Percentiles rank a stretch among this genome's conserved stretches.
Conservation (phyloP, 164 flowering plant genomes). For the Kalanchoe fedtschenkoi region DNA sequence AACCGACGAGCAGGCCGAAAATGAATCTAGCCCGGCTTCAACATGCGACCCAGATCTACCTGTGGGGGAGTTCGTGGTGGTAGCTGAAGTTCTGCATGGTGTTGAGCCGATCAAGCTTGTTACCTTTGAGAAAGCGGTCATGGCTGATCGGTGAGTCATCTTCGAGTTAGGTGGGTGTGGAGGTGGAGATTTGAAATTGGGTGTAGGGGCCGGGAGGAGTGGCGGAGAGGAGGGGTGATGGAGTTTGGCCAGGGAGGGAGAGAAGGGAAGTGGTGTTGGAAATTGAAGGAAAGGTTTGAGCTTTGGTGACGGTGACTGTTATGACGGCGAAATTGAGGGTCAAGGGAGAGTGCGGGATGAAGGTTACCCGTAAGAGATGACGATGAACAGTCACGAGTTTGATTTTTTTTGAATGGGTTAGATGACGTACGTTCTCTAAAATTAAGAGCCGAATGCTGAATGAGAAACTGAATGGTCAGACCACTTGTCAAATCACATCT, state of each 20-base stretch:
- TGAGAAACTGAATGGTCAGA: too few relatives aligned
- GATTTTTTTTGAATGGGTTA: too few relatives aligned
- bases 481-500: too few relatives aligned
- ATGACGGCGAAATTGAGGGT: constrained; percentile 4
- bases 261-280: constrained; percentile 8
- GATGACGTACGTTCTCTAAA: too few relatives aligned
- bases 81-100: constrained; percentile 35
- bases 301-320: constrained; percentile 2
- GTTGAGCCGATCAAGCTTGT: constrained; percentile 44
- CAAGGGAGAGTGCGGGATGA: neutral
- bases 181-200: constrained; percentile 9
- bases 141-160: constrained; percentile 17
- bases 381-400: too few relatives aligned
- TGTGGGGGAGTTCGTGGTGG: constrained; percentile 33
- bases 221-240: constrained; percentile 12
- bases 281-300: neutral
- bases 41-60: constrained; percentile 49
- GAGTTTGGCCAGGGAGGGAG: constrained; percentile 2
- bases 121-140: constrained; percentile 32
- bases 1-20: constrained; percentile 56
- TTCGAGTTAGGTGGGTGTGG: constrained; percentile 16
- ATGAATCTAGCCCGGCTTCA: constrained; percentile 52
- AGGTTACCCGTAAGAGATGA: too few relatives aligned
- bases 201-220: constrained; percentile 8
- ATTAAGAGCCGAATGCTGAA: too few relatives aligned